Evolutionary conservation across 202 grass and related monocot species (phyloP), one percentile per base, ranked within the genome.

Genomic region (Thinopyrum obtusiflorum): DNA sequence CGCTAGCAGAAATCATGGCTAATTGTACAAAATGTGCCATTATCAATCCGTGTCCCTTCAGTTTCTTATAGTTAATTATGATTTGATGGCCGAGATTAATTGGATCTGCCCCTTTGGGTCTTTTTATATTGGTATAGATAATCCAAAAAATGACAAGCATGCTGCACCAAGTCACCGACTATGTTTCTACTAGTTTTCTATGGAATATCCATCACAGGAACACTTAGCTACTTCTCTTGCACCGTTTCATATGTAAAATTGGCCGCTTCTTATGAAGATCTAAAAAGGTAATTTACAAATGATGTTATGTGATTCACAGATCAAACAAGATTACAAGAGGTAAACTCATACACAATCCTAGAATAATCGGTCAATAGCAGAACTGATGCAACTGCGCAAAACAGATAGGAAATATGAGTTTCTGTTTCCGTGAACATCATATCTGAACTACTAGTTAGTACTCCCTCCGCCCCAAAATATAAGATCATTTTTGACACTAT

Each of bases 251-350:
- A 82, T 77, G 35, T 44, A 69, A 69, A 81, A 47, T 28, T 71
- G 20, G 51, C 23, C 82, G 20, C 17, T 72, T 83, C 63, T 88
- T 65, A 84, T 18, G 3, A 53, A 74, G 26, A 79, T 17, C 18
- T 44, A 31, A 17, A 31, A 20, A 84, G 7, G n/a, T 70, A 28
- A 66, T 77, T 76, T 29, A 78, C 13, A 24, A 18, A 23, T 82
- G 55, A 5, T 55, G 64, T 64, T 72, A 20, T 65, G 13, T 81
- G 36, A 63, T 70, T 81, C 62, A 28, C 61, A 85, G 51, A 70
- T 60, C 44, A 84, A 60, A 28, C 23, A 57, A 21, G 27, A 77
- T 59, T 23, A 77, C 18, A 76, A 55, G 26, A 55, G 27, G 46
- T 76, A 55, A 76, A 28, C 49, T 24, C 26, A 76, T 32, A 63